Base-by-base conservation (phyloP, 2,329 filamentous ascomycete genomes). In the Orbilia oligospora region DNA sequence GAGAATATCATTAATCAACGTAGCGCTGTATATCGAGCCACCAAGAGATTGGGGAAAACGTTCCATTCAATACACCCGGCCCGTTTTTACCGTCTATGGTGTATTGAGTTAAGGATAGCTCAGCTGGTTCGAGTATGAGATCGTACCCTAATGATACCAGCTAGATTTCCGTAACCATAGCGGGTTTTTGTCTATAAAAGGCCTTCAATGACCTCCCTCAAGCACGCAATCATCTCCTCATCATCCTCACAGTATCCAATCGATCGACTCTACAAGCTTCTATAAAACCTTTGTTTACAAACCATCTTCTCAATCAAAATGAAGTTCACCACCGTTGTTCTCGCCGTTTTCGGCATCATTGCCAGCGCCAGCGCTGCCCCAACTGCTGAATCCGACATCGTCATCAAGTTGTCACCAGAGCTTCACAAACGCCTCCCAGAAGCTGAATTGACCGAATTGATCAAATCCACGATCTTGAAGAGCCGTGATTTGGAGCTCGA, bases 351-450 rank as follows among this genome's bases (percentile, higher is more conserved):
- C 53, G 64, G 63, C 63, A 75, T 75, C 49, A 55, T 63, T 36
- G 63, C 71, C 51, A 53, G 49, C 22, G 63, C 71, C 22, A 67
- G 63, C 66, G 71, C 71, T 30, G 71, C 53, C 30, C 71, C 71
- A 75, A 44, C 63, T 14, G 71, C 71, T 18, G 71, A 75, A 46
- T 33, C 63, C 20, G 71, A 75, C 33, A 75, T 75, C 36, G 22
- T 68, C 63, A 67, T 75, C 71, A 75, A 75, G 71, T 53, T 75
- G n/a, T 75, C 71, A 5, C 63, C 71, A 51, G 71, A 75, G 30
- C 63, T 75, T 41, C 71, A 75, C 63, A 75, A 75, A 30, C 71
- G 71, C 22, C 71, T 75, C 18, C 71, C 71, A 63, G 71, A 75
- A 55, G 51, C 63, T 30, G 71, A 75, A 46, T 68, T 75, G 71